phyloP scores from a whole-genome alignment of 306 rosid species.

The Cyamopsis tetragonoloba region DNA sequence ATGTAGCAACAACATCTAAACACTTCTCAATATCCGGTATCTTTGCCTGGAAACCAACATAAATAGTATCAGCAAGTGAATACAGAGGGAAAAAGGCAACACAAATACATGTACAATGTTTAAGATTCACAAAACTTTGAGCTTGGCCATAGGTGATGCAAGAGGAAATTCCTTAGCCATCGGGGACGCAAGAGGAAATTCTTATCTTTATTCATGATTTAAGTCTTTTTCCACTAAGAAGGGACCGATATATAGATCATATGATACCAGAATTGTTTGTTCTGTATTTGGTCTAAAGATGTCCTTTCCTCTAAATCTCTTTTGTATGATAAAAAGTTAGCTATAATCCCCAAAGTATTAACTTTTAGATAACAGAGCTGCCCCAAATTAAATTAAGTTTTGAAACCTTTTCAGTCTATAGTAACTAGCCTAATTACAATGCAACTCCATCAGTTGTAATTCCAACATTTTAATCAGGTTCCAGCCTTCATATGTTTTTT shows the following conservation, averaged over 20 bases:
- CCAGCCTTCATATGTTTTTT: not conserved
- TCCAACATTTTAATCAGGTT: not conserved
- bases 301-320: too few relatives aligned
- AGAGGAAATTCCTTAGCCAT: not conserved
- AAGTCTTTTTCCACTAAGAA: too few relatives aligned
- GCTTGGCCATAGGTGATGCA: not conserved
- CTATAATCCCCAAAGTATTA: not conserved
- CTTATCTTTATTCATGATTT: not conserved
- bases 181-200: not conserved
- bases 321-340: too few relatives aligned
- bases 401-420: not conserved
- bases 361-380: not conserved
- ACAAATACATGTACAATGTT: not conserved
- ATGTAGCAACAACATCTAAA: slow-evolving; percentile 73
- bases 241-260: too few relatives aligned
- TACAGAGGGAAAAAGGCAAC: not conserved
- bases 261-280: too few relatives aligned
- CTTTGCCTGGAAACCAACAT: slow-evolving; percentile 65
- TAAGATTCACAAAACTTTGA: not conserved
- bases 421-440: not conserved
- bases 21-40: slow-evolving; percentile 95
- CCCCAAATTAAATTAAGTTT: not conserved
- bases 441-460: not conserved
- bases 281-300: too few relatives aligned
- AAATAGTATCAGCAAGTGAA: slow-evolving; percentile 7